Evolutionary conservation across 257 asterid species (phyloP).

Genomic region (Scutellaria barbata): DNA sequence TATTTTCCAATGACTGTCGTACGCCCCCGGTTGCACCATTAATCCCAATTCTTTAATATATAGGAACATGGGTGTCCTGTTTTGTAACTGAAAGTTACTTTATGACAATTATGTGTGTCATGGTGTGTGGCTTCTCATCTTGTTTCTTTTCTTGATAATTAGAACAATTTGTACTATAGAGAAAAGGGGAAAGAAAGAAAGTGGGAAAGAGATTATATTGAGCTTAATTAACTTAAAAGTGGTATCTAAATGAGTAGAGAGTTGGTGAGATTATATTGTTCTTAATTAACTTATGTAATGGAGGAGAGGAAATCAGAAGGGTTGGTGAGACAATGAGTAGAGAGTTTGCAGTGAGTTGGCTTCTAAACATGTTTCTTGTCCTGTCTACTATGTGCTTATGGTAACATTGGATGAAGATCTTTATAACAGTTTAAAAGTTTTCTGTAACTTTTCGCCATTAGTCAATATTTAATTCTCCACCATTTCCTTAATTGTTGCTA

Average conservation of each 20-base stretch:
- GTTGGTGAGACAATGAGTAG: slow-evolving; percentile 25
- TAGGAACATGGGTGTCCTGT: neutral
- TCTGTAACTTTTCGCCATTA: slow-evolving; percentile 13
- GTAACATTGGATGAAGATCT: neutral
- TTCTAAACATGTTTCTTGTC: slow-evolving; percentile 28
- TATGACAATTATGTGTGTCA: too few species aligned
- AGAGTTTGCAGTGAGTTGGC: slow-evolving; percentile 10
- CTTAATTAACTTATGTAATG: neutral
- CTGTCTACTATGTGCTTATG: slow-evolving; percentile 10
- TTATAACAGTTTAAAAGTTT: neutral
- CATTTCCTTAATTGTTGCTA: slow-evolving; percentile 14
- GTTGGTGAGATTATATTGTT: neutral
- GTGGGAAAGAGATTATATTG: neutral
- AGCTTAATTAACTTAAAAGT: neutral
- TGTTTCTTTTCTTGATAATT: too few species aligned
- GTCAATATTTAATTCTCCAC: neutral
- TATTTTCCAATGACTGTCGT: slow-evolving; percentile 30
- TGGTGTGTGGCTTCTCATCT: too few species aligned
- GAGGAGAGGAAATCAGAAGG: slow-evolving; percentile 7
- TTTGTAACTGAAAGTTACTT: too few species aligned
- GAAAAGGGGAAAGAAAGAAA: too few species aligned
- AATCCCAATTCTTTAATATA: slow-evolving; percentile 1
- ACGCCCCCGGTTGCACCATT: neutral
- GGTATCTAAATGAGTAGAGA: neutral
- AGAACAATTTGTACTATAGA: too few species aligned